Percentiles rank a stretch among this genome's conserved stretches.
Evolutionary conservation across 108 stramenopile genomes (phyloP).

Genomic region (Craspedostauros australis): DNA sequence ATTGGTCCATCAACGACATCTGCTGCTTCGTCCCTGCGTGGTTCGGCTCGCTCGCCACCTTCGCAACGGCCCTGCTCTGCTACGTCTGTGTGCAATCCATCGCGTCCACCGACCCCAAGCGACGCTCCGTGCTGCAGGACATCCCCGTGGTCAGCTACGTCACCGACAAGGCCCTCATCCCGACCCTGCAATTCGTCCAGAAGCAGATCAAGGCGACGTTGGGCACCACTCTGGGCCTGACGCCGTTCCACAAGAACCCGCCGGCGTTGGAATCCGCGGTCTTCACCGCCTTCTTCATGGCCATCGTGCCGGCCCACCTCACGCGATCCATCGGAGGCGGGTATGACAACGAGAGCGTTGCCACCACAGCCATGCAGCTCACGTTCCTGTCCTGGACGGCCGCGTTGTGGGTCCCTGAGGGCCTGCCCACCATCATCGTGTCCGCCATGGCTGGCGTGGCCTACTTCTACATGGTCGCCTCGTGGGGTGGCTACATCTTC

Average conservation of each 20-base stretch:
- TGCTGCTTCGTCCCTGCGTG: conserved; percentile 90
- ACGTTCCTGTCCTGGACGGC: conserved; percentile 89
- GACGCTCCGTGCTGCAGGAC: conserved; percentile 35
- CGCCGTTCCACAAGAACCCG: conserved; percentile 16
- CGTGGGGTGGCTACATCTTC: conserved; percentile 99
- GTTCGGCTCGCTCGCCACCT: conserved; percentile 81
- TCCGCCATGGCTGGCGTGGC: conserved; percentile 53
- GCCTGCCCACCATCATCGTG: conserved; percentile 9
- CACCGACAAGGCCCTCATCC: conserved; percentile 16
- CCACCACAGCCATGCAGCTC: conserved; percentile 85
- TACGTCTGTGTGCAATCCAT: conserved; percentile 37
- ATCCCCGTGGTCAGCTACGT: conserved; percentile 46
- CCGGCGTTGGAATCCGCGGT: conserved; percentile 48
- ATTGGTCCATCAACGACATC: conserved; percentile 87
- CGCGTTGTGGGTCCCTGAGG: conserved; percentile 26
- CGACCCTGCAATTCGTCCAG: conserved; percentile 25
- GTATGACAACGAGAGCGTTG: conserved; percentile 97
- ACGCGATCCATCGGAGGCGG: conserved; percentile 88
- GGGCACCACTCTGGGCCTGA: conserved; percentile 34
- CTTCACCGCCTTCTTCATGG: conserved; percentile 68
- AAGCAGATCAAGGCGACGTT: conserved; percentile 26
- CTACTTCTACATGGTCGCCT: conserved; percentile 97
- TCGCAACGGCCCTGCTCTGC: conserved; percentile 57
- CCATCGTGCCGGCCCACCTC: conserved; percentile 84
- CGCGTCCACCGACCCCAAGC: conserved; percentile 3